Evolutionary conservation across 495 filamentous ascomycete genomes (phyloP), one percentile per base, ranked within the genome.

Genomic region (Xylaria cubensis): DNA sequence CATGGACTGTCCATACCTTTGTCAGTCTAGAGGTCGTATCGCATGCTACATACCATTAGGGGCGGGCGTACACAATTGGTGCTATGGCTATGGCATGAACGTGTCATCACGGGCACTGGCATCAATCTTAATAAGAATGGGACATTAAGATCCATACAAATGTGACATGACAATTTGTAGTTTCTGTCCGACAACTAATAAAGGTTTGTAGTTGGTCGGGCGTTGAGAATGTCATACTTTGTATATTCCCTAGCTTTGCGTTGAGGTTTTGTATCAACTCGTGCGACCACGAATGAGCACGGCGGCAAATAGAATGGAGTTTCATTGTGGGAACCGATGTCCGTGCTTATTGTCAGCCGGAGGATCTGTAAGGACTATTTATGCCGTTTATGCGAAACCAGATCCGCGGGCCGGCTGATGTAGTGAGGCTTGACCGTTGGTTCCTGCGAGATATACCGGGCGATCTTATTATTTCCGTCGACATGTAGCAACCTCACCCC

Each of bases 401-500:
- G 34, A 56, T 46, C 59, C 46, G 46, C 59, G 59, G 46, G 55
- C 68, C 46, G 56, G 67, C 46, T 70, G 68, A 64, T 63, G 46
- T 29, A 44, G 58, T 41, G 48, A 71, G 63, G 61, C 61, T 41
- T 48, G 61, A 71, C 21, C n/a, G 24, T 56, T 53, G 34, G 59
- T 48, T 48, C 46, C 61, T 58, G 50, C 61, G n/a, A 64, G 13
- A 71, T 56, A 71, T 71, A 56, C 19, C 69, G 69, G 69, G 46
- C 69, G 61, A 64, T 71, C 59, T 71, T 71, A 71, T 51, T 9
- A 39, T 44, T 71, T 62, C 32, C 36, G 61, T 61, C 41, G 67
- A 62, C 39, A 42, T 34, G 67, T 19, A 36, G 36, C 59, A 39
- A 39, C 67, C 41, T 56, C 24, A 19, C 17, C 46, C 26, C 59